phyloP scores from a whole-genome alignment of 257 asterid species.

The Gentiana straminea region DNA sequence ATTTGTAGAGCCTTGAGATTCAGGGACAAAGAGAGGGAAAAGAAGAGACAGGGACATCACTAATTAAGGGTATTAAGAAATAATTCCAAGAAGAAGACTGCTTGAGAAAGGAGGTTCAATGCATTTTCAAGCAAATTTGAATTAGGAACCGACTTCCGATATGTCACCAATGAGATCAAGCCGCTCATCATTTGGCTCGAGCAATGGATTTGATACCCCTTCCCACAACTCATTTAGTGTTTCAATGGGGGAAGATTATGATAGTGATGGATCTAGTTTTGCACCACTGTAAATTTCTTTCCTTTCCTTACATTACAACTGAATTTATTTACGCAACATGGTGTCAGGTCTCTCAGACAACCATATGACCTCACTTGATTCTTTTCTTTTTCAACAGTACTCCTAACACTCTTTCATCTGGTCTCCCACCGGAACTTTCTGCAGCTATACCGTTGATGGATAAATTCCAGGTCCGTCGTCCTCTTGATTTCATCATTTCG shows the following conservation, averaged over 20 bases:
- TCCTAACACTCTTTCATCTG: slow-evolving; percentile 65
- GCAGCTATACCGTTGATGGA: slow-evolving; percentile 88
- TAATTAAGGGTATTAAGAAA: neutral
- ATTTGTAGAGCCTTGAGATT: neutral
- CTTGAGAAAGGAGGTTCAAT: neutral
- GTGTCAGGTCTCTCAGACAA: neutral
- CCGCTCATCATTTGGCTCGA: slow-evolving; percentile 78
- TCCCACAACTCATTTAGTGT: slow-evolving; percentile 51
- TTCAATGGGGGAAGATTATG: slow-evolving; percentile 84
- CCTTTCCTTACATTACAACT: neutral
- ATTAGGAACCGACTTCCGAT: slow-evolving; percentile 47
- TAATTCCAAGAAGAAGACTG: too few species aligned
- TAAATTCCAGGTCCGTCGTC: slow-evolving; percentile 64
- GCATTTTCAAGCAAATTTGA: neutral
- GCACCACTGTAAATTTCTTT: slow-evolving; percentile 65
- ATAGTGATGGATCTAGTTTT: slow-evolving; percentile 87
- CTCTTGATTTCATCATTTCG: slow-evolving; percentile 1
- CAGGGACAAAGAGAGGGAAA: neutral
- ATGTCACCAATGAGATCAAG: slow-evolving; percentile 57
- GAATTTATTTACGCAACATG: neutral
- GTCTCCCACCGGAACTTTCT: slow-evolving; percentile 83
- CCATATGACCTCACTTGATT: slow-evolving; percentile 3
- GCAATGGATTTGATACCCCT: slow-evolving; percentile 74
- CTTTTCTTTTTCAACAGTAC: slow-evolving; percentile 42
- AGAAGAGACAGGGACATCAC: neutral